Evolutionary conservation across 2,329 filamentous ascomycete species (phyloP).

Genomic region (Curvularia hawaiiensis): DNA sequence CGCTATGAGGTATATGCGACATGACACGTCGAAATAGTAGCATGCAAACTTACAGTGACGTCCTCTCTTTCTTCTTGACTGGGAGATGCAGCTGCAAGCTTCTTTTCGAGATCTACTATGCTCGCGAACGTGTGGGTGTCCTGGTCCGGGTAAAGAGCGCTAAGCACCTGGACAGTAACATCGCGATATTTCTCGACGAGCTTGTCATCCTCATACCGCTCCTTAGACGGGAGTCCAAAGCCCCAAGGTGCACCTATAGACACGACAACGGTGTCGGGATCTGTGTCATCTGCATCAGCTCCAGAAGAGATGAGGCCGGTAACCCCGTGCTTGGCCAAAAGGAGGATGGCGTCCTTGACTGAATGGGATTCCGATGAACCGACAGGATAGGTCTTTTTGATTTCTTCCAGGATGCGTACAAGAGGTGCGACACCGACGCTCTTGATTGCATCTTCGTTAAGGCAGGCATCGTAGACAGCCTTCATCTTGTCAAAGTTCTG

Average conservation of each 20-base stretch:
- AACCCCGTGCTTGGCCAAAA: constrained; percentile 55
- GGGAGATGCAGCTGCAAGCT: constrained; percentile 64
- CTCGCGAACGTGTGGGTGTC: constrained; percentile 44
- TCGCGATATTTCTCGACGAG: constrained; percentile 39
- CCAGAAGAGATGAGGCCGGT: constrained; percentile 33
- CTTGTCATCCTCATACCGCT: constrained; percentile 42
- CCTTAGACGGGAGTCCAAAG: constrained; percentile 49
- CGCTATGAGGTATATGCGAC: background rate
- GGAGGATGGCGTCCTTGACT: constrained; percentile 54
- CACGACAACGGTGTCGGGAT: constrained; percentile 59
- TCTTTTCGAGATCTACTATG: constrained; percentile 61
- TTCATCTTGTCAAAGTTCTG: constrained; percentile 71
- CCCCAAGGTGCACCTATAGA: constrained; percentile 56
- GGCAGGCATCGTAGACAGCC: constrained; percentile 67
- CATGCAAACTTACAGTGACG: constrained; percentile 52
- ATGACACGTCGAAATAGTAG: background rate
- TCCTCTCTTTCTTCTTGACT: constrained; percentile 64
- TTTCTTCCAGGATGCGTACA: constrained; percentile 58
- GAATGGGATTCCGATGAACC: constrained; percentile 11
- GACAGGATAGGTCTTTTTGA: constrained; percentile 44
- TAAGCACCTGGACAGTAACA: constrained; percentile 31
- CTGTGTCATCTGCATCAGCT: constrained; percentile 55
- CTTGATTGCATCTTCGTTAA: constrained; percentile 64
- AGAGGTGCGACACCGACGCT: constrained; percentile 63
- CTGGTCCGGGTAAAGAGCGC: constrained; percentile 28